Conservation (phyloP, 768 basidiomycete genomes). For the Clathrus columnatus region DNA sequence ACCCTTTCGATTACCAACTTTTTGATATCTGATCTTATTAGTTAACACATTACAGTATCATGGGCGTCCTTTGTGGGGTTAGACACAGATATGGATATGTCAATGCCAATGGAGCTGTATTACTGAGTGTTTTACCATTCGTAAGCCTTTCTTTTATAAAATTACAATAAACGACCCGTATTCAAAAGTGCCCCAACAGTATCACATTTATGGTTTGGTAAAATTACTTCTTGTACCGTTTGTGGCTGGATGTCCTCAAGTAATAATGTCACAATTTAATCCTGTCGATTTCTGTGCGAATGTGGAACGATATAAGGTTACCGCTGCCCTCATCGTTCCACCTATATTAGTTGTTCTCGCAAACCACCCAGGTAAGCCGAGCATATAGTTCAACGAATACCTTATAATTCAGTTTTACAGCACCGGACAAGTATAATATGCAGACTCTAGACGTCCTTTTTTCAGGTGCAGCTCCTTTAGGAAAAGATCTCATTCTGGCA, state of each 20-base stretch:
- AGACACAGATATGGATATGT: not conserved
- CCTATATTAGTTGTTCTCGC: slow-evolving; percentile 71
- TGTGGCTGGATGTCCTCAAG: slow-evolving; percentile 37
- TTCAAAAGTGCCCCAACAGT: not conserved
- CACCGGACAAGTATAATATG: slow-evolving; percentile 56
- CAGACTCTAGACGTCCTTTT: slow-evolving; percentile 46
- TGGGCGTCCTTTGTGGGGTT: not conserved
- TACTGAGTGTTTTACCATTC: slow-evolving; percentile 59
- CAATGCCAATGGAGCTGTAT: slow-evolving; percentile 15
- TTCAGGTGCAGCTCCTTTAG: slow-evolving; percentile 78
- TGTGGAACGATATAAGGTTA: slow-evolving; percentile 57
- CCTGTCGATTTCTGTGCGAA: slow-evolving; percentile 54
- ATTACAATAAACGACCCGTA: not conserved
- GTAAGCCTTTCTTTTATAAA: not conserved
- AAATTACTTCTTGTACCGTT: slow-evolving; percentile 58
- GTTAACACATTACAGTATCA: not conserved
- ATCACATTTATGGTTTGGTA: slow-evolving; percentile 33
- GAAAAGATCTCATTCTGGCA: slow-evolving; percentile 47
- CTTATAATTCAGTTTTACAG: slow-evolving; percentile 19
- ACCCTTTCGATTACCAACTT: not conserved
- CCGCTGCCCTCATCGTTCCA: slow-evolving; percentile 57
- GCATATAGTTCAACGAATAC: not conserved
- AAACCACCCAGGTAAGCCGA: slow-evolving; percentile 50
- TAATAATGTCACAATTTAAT: slow-evolving; percentile 64
- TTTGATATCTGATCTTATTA: not conserved